Percentiles rank a stretch among this genome's conserved stretches.
Conservation (phyloP, 306 rosid genomes). For the Castanospermum australe region DNA sequence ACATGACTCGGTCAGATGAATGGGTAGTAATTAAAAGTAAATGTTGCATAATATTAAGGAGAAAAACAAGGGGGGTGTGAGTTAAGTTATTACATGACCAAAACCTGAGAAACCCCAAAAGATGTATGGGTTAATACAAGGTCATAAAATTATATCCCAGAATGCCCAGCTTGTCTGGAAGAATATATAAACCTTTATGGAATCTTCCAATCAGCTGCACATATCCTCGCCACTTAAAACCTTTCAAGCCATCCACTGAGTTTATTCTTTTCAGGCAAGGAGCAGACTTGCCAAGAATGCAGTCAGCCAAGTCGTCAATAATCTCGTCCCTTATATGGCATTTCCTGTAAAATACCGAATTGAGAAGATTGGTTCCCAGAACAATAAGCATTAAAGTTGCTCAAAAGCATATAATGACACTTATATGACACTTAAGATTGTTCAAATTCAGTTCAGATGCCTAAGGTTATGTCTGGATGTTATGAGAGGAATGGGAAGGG, state of each 20-base stretch:
- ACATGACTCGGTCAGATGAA: neutral
- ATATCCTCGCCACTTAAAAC: constrained; percentile 26
- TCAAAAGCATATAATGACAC: neutral
- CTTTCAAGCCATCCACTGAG: constrained; percentile 26
- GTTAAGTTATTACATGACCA: constrained; percentile 30
- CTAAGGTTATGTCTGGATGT: too few species aligned
- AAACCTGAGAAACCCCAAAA: constrained; percentile 42
- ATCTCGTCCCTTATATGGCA: constrained; percentile 81
- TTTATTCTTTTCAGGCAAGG: constrained; percentile 34
- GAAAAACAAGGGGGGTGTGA: neutral
- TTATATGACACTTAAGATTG: neutral
- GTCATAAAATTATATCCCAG: constrained; percentile 37
- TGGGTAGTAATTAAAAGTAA: neutral
- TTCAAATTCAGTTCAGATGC: constrained; percentile 15
- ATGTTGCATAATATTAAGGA: constrained; percentile 28
- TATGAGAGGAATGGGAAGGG: too few species aligned
- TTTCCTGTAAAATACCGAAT: constrained; percentile 59
- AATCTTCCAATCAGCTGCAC: constrained; percentile 26
- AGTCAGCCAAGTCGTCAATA: constrained; percentile 48
- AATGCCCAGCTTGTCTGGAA: constrained; percentile 19
- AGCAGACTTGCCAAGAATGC: constrained; percentile 25
- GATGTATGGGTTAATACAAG: constrained; percentile 33
- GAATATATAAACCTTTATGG: constrained; percentile 4
- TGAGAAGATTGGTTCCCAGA: constrained; percentile 7
- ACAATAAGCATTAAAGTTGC: neutral